Conservation (phyloP, 768 basidiomycete genomes). For the Trametes cingulata region DNA sequence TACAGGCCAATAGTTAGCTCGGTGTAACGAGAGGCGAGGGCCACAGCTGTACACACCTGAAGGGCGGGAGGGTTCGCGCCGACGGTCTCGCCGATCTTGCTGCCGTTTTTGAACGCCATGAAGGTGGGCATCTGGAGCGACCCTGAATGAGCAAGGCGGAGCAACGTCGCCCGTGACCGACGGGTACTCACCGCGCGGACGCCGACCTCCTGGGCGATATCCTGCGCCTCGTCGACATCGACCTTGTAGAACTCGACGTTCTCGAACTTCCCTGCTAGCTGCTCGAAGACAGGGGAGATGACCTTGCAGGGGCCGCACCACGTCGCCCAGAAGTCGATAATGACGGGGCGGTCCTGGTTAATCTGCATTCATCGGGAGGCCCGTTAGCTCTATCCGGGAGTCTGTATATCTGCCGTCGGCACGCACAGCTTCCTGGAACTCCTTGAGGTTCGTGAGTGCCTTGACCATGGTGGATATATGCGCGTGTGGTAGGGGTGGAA, state of each 20-base stretch:
- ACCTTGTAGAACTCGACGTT: constrained; percentile 69
- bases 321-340: constrained; percentile 77
- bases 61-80: constrained; percentile 49
- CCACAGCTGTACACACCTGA: constrained; percentile 34
- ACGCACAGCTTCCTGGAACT: constrained; percentile 44
- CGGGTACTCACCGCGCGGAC: constrained; percentile 57
- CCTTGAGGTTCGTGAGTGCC: constrained; percentile 19
- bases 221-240: constrained; percentile 61
- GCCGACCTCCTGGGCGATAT: constrained; percentile 58
- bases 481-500: neutral
- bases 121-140: constrained; percentile 46
- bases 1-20: neutral
- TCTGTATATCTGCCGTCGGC: neutral
- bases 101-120: constrained; percentile 37
- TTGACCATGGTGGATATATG: constrained; percentile 23
- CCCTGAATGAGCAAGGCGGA: neutral
- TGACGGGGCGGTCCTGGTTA: constrained; percentile 44
- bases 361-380: constrained; percentile 36
- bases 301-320: constrained; percentile 75
- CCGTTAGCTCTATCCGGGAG: neutral
- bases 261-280: constrained; percentile 40
- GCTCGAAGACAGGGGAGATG: constrained; percentile 68
- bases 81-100: constrained; percentile 40
- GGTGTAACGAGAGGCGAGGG: neutral
- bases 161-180: no score